A percentile compares a stretch with the other conserved stretches of the same genome.
Evolutionary conservation across 257 asterid genomes (phyloP).

Genomic region (Gentiana dahurica): DNA sequence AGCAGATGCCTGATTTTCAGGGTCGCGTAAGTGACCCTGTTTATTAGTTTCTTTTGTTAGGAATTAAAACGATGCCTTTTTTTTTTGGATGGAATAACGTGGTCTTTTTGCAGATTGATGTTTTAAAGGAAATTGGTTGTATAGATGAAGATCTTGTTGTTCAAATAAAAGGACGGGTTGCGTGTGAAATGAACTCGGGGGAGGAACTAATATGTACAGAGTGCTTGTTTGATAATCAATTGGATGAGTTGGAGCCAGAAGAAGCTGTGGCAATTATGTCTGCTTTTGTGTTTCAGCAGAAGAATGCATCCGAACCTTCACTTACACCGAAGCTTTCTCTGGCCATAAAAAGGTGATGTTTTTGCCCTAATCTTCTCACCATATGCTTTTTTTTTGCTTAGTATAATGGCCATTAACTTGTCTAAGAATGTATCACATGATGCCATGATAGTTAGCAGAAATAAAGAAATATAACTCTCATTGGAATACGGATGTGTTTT

Average conservation of each 20-base stretch:
- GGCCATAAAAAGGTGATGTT: constrained; percentile 58
- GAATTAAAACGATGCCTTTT: constrained; percentile 2
- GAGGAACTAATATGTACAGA: constrained; percentile 96
- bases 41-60: not conserved
- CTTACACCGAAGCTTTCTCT: constrained; percentile 76
- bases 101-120: constrained; percentile 67
- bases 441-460: no score
- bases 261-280: constrained; percentile 99
- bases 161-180: constrained; percentile 98
- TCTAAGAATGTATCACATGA: no score
- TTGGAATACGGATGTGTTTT: no score
- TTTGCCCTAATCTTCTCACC: not conserved
- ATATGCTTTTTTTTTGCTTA: no score
- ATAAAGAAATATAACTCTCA: no score
- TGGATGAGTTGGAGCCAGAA: constrained; percentile 93
- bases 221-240: constrained; percentile 93
- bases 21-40: constrained; percentile 63
- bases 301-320: constrained; percentile 74
- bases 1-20: constrained; percentile 99
- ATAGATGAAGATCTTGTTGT: constrained; percentile 87
- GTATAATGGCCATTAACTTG: no score
- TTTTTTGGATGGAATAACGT: constrained; percentile 11
- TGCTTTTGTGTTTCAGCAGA: constrained; percentile 96
- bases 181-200: constrained; percentile 99
- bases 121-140: constrained; percentile 85